These are phyloP conservation scores for Trebouxia sp. DNA, from an alignment of 139 green algal species.

Conservation along the genomic window DNA sequence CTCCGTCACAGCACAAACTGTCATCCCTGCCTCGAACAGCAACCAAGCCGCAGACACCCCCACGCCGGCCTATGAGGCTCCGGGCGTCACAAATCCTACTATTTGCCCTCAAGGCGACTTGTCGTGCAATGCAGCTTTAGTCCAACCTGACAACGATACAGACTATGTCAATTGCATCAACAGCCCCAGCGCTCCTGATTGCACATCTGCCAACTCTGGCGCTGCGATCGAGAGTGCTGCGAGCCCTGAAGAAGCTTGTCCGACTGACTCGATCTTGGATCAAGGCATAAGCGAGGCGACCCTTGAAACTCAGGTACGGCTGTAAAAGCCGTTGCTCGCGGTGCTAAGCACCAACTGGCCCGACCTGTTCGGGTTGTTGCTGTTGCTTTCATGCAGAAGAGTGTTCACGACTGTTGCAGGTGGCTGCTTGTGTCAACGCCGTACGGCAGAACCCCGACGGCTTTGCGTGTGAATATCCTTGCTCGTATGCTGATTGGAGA, in stretches of 20 bases:
- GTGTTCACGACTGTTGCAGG: neutral
- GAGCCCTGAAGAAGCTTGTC: neutral
- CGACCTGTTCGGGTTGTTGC: neutral
- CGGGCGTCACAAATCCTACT: neutral
- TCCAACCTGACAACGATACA: neutral
- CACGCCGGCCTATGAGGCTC: neutral
- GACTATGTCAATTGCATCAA: slow-evolving; percentile 17
- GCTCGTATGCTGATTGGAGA: slow-evolving; percentile 18
- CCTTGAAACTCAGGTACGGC: neutral
- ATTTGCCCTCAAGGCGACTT: neutral
- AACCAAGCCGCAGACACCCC: neutral
- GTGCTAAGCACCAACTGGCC: neutral
- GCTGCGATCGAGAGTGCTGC: neutral
- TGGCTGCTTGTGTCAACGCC: slow-evolving; percentile 29
- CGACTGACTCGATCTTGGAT: slow-evolving; percentile 12
- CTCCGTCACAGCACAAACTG: neutral
- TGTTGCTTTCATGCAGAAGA: neutral
- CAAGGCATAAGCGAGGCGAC: neutral
- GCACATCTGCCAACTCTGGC: neutral
- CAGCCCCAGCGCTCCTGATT: neutral
- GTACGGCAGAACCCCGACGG: slow-evolving; percentile 30
- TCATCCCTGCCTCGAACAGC: neutral
- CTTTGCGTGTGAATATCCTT: slow-evolving; percentile 34
- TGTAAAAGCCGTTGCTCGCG: neutral
- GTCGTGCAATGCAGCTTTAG: neutral